Percentiles rank a stretch among this genome's conserved stretches.
Conservation (phyloP, 2,329 filamentous ascomycete genomes). For the Grosmannia serpens region DNA sequence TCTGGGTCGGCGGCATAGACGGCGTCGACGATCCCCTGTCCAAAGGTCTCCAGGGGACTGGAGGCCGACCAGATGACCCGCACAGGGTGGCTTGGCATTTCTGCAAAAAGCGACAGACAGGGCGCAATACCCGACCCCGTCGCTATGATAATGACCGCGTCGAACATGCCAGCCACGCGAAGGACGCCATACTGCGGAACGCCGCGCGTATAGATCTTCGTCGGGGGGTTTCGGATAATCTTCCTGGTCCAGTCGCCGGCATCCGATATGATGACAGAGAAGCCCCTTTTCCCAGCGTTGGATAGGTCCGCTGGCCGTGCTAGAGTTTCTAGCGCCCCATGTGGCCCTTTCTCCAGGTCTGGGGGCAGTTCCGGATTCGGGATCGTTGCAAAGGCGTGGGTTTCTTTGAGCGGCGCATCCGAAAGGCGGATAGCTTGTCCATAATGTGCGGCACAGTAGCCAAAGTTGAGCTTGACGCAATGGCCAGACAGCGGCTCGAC, state of each 20-base stretch:
- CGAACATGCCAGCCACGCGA: conserved; percentile 45
- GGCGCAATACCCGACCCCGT: conserved; percentile 56
- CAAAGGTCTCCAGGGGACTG: conserved; percentile 22
- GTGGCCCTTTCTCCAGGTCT: background rate
- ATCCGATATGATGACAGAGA: conserved; percentile 50
- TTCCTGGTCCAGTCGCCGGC: conserved; percentile 54
- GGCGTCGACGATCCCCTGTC: conserved; percentile 21
- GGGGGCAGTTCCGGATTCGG: conserved; percentile 32
- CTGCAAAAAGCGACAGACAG: conserved; percentile 44
- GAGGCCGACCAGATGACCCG: conserved; percentile 24
- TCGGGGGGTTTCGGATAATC: conserved; percentile 42
- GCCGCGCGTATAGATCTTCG: conserved; percentile 47
- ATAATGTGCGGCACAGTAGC: conserved; percentile 46
- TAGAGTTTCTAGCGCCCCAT: no score
- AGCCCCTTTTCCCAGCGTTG: conserved; percentile 35
- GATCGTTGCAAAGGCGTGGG: conserved; percentile 68
- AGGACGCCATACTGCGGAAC: conserved; percentile 47
- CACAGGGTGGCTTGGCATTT: conserved; percentile 21
- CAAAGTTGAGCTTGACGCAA: conserved; percentile 59
- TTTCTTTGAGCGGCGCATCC: conserved; percentile 53
- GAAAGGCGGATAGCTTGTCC: conserved; percentile 49
- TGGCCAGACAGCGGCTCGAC: conserved; percentile 59
- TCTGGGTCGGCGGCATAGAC: conserved; percentile 10
- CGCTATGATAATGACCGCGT: conserved; percentile 43
- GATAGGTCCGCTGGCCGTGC: conserved; percentile 7